These are phyloP conservation scores for Chaetomiaceae sp. DNA, from an alignment of 2,329 filamentous ascomycete genomes.

Conservation along the genomic window DNA sequence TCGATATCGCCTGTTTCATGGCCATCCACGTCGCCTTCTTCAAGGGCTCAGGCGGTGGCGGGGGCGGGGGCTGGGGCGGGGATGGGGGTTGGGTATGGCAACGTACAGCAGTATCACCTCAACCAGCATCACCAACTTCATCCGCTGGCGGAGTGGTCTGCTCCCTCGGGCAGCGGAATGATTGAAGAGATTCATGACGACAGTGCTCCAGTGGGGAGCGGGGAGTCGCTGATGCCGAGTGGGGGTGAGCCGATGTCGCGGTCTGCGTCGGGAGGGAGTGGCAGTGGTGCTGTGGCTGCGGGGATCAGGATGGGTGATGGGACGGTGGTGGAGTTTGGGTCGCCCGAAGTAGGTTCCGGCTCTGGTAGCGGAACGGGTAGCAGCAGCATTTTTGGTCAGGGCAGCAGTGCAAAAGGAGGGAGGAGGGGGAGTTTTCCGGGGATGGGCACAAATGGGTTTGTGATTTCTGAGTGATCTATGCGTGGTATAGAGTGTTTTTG, in stretches of 20 bases:
- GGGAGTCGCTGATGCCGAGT: neutral
- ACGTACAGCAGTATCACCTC: neutral
- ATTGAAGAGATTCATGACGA: no score
- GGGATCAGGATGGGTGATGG: constrained; percentile 27
- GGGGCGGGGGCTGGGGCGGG: neutral
- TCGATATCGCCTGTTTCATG: neutral
- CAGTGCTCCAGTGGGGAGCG: neutral
- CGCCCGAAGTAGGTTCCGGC: neutral
- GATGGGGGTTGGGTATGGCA: neutral
- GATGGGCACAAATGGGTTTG: neutral
- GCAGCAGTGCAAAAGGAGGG: neutral
- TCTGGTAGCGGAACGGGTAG: neutral
- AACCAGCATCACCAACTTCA: neutral
- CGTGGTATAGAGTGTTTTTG: no score
- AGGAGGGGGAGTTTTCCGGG: constrained; percentile 3
- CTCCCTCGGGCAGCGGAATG: no score
- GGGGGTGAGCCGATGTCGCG: constrained; percentile 12
- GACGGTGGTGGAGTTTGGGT: constrained; percentile 27
- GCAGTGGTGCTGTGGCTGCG: neutral
- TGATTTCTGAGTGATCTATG: neutral
- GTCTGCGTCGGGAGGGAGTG: constrained; percentile 4
- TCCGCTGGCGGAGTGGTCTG: constrained; percentile 9
- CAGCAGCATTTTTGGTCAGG: no score
- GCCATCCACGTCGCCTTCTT: neutral
- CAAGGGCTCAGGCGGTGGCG: neutral